Conservation (phyloP, 371 early-diverging fungal genomes). For the Mucor saturninus region DNA sequence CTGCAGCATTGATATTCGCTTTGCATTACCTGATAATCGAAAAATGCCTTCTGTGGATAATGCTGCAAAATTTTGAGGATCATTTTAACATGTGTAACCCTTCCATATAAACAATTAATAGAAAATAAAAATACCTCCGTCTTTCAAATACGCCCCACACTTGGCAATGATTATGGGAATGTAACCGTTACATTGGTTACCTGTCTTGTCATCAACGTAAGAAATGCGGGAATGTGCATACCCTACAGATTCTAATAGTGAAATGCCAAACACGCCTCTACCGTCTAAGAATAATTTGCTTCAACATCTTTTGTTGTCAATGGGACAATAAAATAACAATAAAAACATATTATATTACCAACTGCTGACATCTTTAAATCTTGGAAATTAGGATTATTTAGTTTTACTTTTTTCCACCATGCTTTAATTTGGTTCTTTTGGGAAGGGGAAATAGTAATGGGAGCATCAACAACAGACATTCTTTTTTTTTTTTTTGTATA, state of each 20-base stretch:
- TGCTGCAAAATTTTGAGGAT: slow-evolving; percentile 21
- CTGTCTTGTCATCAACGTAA: slow-evolving; percentile 33
- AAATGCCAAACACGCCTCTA: slow-evolving; percentile 44
- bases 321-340: too few relatives aligned
- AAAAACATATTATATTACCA: slow-evolving; percentile 13
- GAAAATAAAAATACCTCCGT: slow-evolving; percentile 44
- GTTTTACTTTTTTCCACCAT: slow-evolving; percentile 47
- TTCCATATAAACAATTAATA: neutral
- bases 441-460: slow-evolving; percentile 21
- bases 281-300: neutral
- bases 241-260: slow-evolving; percentile 39
- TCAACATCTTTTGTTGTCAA: neutral
- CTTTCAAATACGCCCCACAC: slow-evolving; percentile 61
- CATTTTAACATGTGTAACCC: neutral
- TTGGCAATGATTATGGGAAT: slow-evolving; percentile 62
- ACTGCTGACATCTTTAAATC: slow-evolving; percentile 19
- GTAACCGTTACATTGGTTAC: slow-evolving; percentile 40
- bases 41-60: slow-evolving; percentile 60
- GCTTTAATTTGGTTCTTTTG: slow-evolving; percentile 39
- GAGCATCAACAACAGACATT: slow-evolving; percentile 20
- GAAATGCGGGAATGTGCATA: slow-evolving; percentile 48
- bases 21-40: slow-evolving; percentile 68
- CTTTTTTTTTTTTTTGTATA: neutral
- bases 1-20: slow-evolving; percentile 62
- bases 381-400: slow-evolving; percentile 12